phyloP scores from a whole-genome alignment of 2,329 filamentous ascomycete species.

The Epichloe typhina region DNA sequence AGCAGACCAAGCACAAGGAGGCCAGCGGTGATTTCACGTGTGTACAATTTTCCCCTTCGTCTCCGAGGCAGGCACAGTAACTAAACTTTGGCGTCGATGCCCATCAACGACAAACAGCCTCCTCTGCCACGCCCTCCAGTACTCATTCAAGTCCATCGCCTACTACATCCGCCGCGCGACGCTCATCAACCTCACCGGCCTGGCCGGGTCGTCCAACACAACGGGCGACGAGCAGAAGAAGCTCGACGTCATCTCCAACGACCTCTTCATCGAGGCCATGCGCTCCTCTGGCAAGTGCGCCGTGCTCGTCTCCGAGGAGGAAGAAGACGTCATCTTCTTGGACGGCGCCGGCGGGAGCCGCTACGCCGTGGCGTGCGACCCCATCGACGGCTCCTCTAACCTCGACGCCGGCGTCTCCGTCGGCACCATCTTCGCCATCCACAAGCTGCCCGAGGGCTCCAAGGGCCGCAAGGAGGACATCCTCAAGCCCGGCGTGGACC shows the following conservation, averaged over 20 bases:
- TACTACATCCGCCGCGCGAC: slow-evolving; percentile 97
- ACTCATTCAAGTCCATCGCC: slow-evolving; percentile 98
- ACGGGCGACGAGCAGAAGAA: slow-evolving; percentile 99
- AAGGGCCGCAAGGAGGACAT: slow-evolving; percentile 72
- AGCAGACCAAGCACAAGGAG: slow-evolving; percentile 84
- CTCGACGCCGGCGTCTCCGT: slow-evolving; percentile 95
- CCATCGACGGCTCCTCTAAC: slow-evolving; percentile 96
- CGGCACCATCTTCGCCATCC: slow-evolving; percentile 91
- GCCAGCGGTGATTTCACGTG: slow-evolving; percentile 98
- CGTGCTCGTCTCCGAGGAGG: slow-evolving; percentile 92
- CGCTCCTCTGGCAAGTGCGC: slow-evolving; percentile 80
- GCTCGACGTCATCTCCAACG: slow-evolving; percentile 96
- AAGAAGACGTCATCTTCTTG: slow-evolving; percentile 86
- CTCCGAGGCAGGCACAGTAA: too few species aligned
- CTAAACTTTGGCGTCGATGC: background rate
- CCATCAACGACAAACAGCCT: slow-evolving; percentile 40
- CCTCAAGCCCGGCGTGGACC: slow-evolving; percentile 76
- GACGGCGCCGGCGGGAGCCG: slow-evolving; percentile 60
- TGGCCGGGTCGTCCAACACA: slow-evolving; percentile 87
- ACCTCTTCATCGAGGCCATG: slow-evolving; percentile 95
- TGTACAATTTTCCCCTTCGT: slow-evolving; percentile 14
- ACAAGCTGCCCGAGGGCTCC: slow-evolving; percentile 71
- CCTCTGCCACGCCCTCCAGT: slow-evolving; percentile 93
- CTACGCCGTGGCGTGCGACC: slow-evolving; percentile 94
- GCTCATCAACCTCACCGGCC: slow-evolving; percentile 86